Base-by-base conservation (phyloP, 805 yeast genomes). In the Yarrowia osloensis region DNA sequence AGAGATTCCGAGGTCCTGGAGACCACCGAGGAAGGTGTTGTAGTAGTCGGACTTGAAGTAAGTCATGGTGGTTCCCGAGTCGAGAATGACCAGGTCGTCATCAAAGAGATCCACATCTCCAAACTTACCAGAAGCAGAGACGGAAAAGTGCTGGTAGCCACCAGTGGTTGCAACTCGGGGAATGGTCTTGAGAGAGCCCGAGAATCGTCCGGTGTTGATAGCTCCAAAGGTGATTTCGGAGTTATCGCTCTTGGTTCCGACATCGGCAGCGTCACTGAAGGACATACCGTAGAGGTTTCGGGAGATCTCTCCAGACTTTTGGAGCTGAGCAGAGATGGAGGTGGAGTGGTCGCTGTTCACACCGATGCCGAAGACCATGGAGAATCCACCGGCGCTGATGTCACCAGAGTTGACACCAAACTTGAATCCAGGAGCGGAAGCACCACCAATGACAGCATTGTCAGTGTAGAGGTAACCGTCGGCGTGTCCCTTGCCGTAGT, bases 181-280 rank as follows among this genome's bases (percentile, higher is more conserved):
- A n/a, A 74, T 69, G 4, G 70, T 67, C 26, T 55, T 57, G 26
- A 74, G 63, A 6, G 67, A 37, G 26, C 87, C 87, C 0, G 71
- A 46, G 72, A 79, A 84, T 75, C 83, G 83, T 40, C 77, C 74
- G 39, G 77, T 78, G 71, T 85, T 87, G 55, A 83, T 74, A 35
- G 85, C 88, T 42, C 88, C 88, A 73, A 85, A 85, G 29, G 67
- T 35, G 33, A 24, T 24, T 40, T 54, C 61, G 4, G 61, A 54
- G 44, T 54, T 35, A 19, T 50, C 55, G 19, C 15, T 29, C 39
- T 11, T 15, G 21, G 55, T 50, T 3, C 44, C 31, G n/a, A 24
- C 19, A 5, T 3, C 11, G 0, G 15, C 17, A 5, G 44, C 22
- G 3, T 5, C n/a, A 15, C 33, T 24, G 31, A 54, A 35, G 2